These are phyloP conservation scores for Boletus reticuloceps DNA, from an alignment of 768 basidiomycete genomes.

Conservation along the genomic window DNA sequence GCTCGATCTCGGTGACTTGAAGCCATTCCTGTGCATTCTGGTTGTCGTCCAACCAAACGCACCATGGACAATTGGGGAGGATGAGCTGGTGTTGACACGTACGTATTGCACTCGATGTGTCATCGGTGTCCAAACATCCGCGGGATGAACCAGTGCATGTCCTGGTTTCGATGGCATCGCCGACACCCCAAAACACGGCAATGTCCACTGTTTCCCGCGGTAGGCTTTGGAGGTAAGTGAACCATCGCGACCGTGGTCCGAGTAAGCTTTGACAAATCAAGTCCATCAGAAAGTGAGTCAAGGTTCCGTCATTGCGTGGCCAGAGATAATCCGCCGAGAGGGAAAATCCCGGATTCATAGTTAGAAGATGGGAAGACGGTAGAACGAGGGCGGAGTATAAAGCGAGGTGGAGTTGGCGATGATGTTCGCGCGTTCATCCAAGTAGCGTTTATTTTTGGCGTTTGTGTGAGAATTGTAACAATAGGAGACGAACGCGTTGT, in stretches of 20 bases:
- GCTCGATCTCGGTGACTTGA: slow-evolving; percentile 30
- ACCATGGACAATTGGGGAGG: slow-evolving; percentile 15
- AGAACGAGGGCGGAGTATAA: slow-evolving; percentile 13
- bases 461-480: slow-evolving; percentile 12
- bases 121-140: slow-evolving; percentile 10
- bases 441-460: slow-evolving; percentile 17
- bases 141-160: slow-evolving; percentile 17
- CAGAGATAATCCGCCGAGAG: slow-evolving; percentile 8
- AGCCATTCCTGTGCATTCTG: slow-evolving; percentile 34
- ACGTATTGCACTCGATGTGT: slow-evolving; percentile 3
- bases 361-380: slow-evolving; percentile 10
- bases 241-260: slow-evolving; percentile 54
- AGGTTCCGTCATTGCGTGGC: slow-evolving; percentile 7
- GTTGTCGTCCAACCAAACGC: slow-evolving; percentile 25
- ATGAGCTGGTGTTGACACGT: background rate
- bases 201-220: slow-evolving; percentile 52
- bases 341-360: slow-evolving; percentile 28
- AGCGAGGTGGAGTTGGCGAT: slow-evolving; percentile 15
- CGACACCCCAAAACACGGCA: slow-evolving; percentile 57
- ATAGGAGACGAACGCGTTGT: slow-evolving; percentile 3
- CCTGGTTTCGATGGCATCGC: slow-evolving; percentile 17
- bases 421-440: slow-evolving; percentile 24
- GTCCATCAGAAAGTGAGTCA: slow-evolving; percentile 3
- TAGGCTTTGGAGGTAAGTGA: slow-evolving; percentile 63
- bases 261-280: slow-evolving; percentile 40